Percentiles rank a stretch among this genome's conserved stretches.
Conservation (phyloP, 2,329 filamentous ascomycete genomes). For the Ilyonectria destructans region DNA sequence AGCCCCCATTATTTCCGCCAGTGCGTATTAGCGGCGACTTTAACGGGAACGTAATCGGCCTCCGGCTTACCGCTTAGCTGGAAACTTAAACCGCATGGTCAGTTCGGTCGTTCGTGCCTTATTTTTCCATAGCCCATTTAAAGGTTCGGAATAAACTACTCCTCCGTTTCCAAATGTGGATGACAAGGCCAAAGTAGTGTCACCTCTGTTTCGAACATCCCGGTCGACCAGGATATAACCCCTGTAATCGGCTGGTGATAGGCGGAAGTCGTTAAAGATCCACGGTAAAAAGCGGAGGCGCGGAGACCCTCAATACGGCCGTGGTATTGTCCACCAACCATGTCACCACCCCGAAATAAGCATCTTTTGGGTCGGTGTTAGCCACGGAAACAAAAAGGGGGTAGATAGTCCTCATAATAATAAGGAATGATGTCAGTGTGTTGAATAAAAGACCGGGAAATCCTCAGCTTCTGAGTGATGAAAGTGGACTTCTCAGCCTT, state of each 20-base stretch:
- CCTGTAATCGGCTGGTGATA: background rate
- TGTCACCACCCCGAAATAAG: background rate
- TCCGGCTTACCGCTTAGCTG: background rate
- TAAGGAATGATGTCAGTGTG: background rate
- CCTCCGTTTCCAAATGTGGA: constrained; percentile 15
- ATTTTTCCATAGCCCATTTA: background rate
- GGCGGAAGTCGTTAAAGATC: constrained; percentile 10
- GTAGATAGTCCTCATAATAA: background rate
- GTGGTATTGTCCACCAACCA: constrained; percentile 22
- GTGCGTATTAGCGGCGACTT: no score
- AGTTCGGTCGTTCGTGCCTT: background rate
- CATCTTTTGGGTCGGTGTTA: background rate
- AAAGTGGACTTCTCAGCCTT: background rate
- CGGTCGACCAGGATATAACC: background rate
- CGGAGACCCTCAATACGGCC: background rate
- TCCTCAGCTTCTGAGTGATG: background rate
- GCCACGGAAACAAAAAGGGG: background rate
- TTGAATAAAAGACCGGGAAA: background rate
- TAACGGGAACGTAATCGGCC: background rate
- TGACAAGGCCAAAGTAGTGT: constrained; percentile 1
- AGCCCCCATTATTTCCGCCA: no score
- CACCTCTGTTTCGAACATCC: constrained; percentile 8
- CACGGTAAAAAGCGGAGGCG: constrained; percentile 15
- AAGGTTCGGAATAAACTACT: constrained; percentile 5
- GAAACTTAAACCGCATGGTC: background rate